phyloP scores from a whole-genome alignment of 345 rosid genomes.

The Populus nigra region DNA sequence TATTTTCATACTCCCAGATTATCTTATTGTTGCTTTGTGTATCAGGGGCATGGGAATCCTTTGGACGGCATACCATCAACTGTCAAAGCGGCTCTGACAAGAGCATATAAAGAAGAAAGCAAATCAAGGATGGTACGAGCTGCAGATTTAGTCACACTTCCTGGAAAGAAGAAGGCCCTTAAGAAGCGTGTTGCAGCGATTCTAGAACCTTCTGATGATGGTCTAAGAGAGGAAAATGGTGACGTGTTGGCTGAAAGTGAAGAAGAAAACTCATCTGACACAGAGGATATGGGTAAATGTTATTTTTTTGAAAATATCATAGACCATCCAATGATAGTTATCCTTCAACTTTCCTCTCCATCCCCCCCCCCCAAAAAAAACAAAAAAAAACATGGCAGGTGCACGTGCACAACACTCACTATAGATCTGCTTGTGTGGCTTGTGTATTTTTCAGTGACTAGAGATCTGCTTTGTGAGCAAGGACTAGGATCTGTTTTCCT shows the following conservation, averaged over 20 bases:
- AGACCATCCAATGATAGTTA: too few relatives aligned
- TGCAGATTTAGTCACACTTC: conserved; percentile 82
- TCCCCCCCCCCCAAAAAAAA: too few relatives aligned
- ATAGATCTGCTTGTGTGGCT: too few relatives aligned
- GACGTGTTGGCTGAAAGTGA: conserved; percentile 50
- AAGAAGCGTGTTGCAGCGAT: conserved; percentile 78
- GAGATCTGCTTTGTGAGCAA: too few relatives aligned
- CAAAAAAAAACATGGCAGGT: too few relatives aligned
- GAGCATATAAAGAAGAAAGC: conserved; percentile 71
- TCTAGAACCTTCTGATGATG: conserved; percentile 66
- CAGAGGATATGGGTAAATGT: conserved; percentile 57
- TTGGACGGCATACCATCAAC: conserved; percentile 77
- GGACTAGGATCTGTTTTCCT: too few relatives aligned
- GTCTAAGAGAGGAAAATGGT: conserved; percentile 59
- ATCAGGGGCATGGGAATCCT: conserved; percentile 75
- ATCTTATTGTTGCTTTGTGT: conserved; percentile 16
- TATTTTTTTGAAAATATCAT: background rate
- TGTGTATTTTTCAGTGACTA: too few relatives aligned
- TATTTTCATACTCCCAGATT: background rate
- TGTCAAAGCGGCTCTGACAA: conserved; percentile 87
- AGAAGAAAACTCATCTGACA: conserved; percentile 63
- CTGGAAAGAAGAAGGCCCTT: conserved; percentile 78
- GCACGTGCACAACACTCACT: too few relatives aligned
- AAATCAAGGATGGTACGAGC: conserved; percentile 73
- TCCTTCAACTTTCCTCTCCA: too few relatives aligned